Evolutionary conservation across 2,329 filamentous ascomycete species (phyloP), one percentile per base, ranked within the genome.

Genomic region (Xylaria sp.): DNA sequence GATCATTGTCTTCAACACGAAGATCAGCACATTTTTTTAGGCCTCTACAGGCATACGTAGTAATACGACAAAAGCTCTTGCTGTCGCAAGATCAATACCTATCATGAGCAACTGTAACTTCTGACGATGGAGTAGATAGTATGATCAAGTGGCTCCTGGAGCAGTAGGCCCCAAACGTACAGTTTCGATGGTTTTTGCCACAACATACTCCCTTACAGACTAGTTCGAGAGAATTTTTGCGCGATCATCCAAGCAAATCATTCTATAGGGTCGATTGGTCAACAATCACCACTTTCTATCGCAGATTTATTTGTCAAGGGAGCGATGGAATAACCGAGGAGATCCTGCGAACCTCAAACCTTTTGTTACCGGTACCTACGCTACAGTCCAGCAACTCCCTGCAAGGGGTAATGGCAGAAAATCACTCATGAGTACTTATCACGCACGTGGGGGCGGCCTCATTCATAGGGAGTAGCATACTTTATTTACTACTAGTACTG

Each of bases 341-440:
- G 41, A 25, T 46, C 55, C 25, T 46, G 18, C 41, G 4, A 41
- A 44, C 8, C 31, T 51, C 39, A 20, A 31, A 25, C 41, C 25
- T 46, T 25, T 28, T 39, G 41, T 20, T 51, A 28, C 44, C 28
- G 4, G 34, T n/a, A 41, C 13, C 37, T 58, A 28, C 34, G 4
- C 52, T 56, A 18, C 37, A 23, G 23, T 56, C 37, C 20, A 31
- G 39, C 39, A 8, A 44, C 10, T 31, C 34, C 46, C n/a, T 63
- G 13, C 58, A 41, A 41, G 55, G 66, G 48, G 28, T 6, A 6
- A 23, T 25, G 56, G 46, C n/a, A 23, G 51, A 56, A 51, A 59
- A n/a, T 51, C 50, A 51, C 61, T n/a, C 31, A 46, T 55, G 41
- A 48, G 23, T 41, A 60, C 12, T 55, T 62, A 18, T n/a, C n/a